Base-by-base conservation (phyloP, 2,329 filamentous ascomycete species). In the Xylaria sp. region DNA sequence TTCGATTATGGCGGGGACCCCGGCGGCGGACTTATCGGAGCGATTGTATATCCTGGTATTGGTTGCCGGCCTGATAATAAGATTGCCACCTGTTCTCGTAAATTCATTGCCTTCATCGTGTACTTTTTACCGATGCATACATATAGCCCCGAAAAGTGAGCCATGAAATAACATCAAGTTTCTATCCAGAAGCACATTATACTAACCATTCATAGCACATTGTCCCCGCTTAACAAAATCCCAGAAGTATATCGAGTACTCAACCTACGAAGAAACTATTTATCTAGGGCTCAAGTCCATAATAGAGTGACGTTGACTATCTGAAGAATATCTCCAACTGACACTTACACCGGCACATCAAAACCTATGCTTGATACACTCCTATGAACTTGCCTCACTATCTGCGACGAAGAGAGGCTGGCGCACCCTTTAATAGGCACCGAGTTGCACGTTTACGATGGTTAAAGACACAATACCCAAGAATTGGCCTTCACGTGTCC, bases 401-500 rank as follows among this genome's bases (percentile, higher is more conserved):
- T 44, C 50, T 35, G n/a, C 12, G 10, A 47, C 44, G 37, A 27
- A 57, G 18, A 10, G 16, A 29, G 16, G 1, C 10, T 27, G 13
- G 21, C 27, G 35, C 13, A n/a, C 1, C n/a, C 12, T 9, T 27
- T 25, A 27, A n/a, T n/a, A n/a, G n/a, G n/a, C n/a, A n/a, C n/a
- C n/a, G 29, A 29, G 50, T 32, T 44, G 27, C 18, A 3, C 35
- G 16, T 25, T 60, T 12, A 57, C 23, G 59, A 78, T 78, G 77
- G 75, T 73, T 13, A 78, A 74, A 69, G 67, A 73, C 13, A 10
- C 65, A n/a, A 55, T 72, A 27, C 87, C 88, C 2, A 86, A 84
- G 71, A 89, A 89, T 77, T 91, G 89, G 89, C 88, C 88, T 0
- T 44, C 79, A 3, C 61, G 79, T 10, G 72, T 90, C 1, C 81